Evolutionary conservation across 83 land plant genomes (phyloP), one percentile per base, ranked within the genome.

Genomic region (Diphasiastrum complanatum): DNA sequence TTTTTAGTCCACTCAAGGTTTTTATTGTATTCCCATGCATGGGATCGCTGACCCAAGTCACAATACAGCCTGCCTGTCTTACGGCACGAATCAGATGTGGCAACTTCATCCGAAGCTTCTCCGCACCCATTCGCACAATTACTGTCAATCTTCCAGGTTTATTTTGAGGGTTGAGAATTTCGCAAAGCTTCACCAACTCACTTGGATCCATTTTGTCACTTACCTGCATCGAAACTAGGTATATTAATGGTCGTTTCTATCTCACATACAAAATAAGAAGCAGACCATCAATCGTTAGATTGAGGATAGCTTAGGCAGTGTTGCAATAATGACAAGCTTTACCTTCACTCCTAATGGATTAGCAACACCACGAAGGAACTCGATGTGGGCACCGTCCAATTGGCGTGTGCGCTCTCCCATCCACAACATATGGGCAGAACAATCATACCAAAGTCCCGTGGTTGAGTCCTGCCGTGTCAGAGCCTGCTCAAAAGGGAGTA

Each of bases 341-440:
- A 55, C 59, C 59, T 55, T 55, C 16, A 55, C 59, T 27, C 59
- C 59, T 27, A 55, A 27, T 0, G 59, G 59, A 32, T 55, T 55
- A 11, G 38, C 59, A 26, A 55, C 59, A 26, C 59, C 59, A 20
- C 59, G 34, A 11, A 55, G 34, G 19, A 55, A 55, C 34, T 55
- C 59, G 11, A 55, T 11, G 34, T 55, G 59, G 14, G 59, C 59
- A 26, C 59, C 59, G 19, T 55, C 59, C 11, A 55, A 35, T 19
- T 55, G 59, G 14, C 59, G 34, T 14, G 59, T 55, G 31, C n/a
- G n/a, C n/a, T n/a, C n/a, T n/a, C n/a, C n/a, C n/a, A n/a, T n/a
- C n/a, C n/a, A n/a, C n/a, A n/a, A 12, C 59, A 55, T 55, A 32
- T 55, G 59, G 0, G 59, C 59, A 24, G 59, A 55, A 35, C 59